Percentiles rank a stretch among this genome's conserved stretches.
phyloP scores from a whole-genome alignment of 2,329 filamentous ascomycete species.

The Aspergillus neoniger region DNA sequence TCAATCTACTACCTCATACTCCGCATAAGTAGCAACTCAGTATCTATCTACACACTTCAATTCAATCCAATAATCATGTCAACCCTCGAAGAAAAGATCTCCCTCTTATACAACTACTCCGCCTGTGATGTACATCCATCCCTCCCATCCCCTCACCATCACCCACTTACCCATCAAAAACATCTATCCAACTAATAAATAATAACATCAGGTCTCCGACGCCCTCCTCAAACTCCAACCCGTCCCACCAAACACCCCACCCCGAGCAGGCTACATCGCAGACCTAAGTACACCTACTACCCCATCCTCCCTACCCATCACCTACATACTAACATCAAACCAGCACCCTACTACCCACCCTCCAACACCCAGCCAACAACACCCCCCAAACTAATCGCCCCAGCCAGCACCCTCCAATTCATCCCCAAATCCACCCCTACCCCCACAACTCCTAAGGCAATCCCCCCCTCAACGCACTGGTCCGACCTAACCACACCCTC shows the following conservation, averaged over 20 bases:
- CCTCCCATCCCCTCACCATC: not conserved
- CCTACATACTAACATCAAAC: no score
- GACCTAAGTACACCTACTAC: constrained; percentile 51
- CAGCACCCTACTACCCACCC: not conserved
- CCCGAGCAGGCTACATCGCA: constrained; percentile 66
- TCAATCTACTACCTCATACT: not conserved
- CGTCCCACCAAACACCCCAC: constrained; percentile 44
- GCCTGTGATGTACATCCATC: constrained; percentile 44
- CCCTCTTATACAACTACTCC: constrained; percentile 38
- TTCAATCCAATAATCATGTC: constrained; percentile 24
- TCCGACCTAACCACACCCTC: constrained; percentile 63
- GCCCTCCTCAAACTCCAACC: constrained; percentile 68
- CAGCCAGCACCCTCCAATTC: not conserved
- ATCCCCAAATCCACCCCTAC: constrained; percentile 48
- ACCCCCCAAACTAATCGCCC: not conserved
- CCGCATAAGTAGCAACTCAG: not conserved
- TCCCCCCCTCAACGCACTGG: constrained; percentile 65
- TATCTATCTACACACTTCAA: not conserved
- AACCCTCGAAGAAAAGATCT: constrained; percentile 39
- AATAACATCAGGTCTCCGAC: constrained; percentile 61
- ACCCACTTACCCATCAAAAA: not conserved
- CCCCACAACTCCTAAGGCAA: constrained; percentile 24
- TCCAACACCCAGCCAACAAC: not conserved
- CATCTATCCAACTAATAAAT: not conserved
- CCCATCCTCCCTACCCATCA: not conserved